Base-by-base conservation (phyloP, 345 rosid species). In the Cardiospermum halicacabum region DNA sequence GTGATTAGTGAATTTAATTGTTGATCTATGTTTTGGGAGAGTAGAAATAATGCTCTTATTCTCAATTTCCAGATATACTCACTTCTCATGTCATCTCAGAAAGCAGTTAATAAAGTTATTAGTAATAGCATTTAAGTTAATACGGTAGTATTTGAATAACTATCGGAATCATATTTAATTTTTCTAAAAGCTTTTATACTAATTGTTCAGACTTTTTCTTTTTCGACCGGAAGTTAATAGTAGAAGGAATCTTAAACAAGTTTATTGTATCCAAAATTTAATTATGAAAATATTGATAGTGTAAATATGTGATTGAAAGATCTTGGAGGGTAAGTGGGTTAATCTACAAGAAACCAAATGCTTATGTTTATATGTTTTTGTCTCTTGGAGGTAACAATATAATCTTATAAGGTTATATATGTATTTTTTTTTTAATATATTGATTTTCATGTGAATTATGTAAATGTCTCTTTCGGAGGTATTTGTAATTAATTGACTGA, bases 401-500 rank as follows among this genome's bases (percentile, higher is more conserved):
- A 53, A 64, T 43, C 47, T 50, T 37, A 49, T 31, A 53, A 11
- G 39, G 10, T 22, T 2, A 27, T 42, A 21, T 19, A 55, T n/a
- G 4, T 58, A 5, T 31, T 24, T 50, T 16, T 39, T 18, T 43
- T 13, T 60, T 39, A 24, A 13, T 49, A 51, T 34, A 19, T 55
- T 18, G 30, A 59, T 53, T 57, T 47, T 7, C 40, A 70, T 67
- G 60, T n/a, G 15, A 37, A 24, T 48, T 60, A 64, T 34, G 60
- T 34, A 56, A 69, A 62, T 72, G 69, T 63, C 77, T 43, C 64
- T 76, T 71, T 69, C 70, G 49, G 65, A 61, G 55, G 42, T 68
- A 61, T 57, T 39, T 54, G 66, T 42, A 51, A 74, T 68, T 59
- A 50, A 72, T 68, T 59, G 60, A 72, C 63, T n/a, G 66, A 40